Percentiles rank a stretch among this genome's conserved stretches.
Conservation (phyloP, 148 eudicot genomes). For the Beta vulgaris region DNA sequence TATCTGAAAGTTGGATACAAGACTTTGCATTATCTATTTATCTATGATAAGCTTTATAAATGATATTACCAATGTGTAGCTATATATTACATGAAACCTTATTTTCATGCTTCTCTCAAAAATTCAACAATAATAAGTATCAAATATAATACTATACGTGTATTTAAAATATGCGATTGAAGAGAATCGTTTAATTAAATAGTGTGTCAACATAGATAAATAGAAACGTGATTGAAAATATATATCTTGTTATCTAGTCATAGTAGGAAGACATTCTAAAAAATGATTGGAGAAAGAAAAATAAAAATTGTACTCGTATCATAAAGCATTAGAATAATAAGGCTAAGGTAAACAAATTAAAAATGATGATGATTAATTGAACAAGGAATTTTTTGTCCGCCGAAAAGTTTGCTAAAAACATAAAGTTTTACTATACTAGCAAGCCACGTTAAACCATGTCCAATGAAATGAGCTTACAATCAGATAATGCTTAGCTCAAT, state of each 20-base stretch:
- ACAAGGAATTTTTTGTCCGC: slow-evolving; percentile 3
- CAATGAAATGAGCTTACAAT: background rate
- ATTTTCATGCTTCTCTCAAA: no score
- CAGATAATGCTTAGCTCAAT: background rate
- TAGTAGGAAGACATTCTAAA: background rate
- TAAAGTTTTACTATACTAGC: background rate
- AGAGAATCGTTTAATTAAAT: no score
- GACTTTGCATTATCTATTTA: no score
- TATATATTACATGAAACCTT: no score
- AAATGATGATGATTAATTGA: background rate
- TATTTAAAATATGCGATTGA: no score
- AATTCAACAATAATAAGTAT: no score
- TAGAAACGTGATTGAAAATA: no score
- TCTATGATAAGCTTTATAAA: no score
- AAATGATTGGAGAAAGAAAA: background rate
- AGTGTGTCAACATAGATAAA: no score
- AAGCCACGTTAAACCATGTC: slow-evolving; percentile 3
- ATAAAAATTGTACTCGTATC: background rate
- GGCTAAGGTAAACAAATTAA: background rate
- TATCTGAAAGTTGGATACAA: no score
- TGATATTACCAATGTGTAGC: no score
- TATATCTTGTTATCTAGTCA: background rate
- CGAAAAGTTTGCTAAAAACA: background rate
- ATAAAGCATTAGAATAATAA: background rate
- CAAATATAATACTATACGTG: no score